phyloP scores from a whole-genome alignment of 2,329 filamentous ascomycete species.

The Aureobasidium namibiae region DNA sequence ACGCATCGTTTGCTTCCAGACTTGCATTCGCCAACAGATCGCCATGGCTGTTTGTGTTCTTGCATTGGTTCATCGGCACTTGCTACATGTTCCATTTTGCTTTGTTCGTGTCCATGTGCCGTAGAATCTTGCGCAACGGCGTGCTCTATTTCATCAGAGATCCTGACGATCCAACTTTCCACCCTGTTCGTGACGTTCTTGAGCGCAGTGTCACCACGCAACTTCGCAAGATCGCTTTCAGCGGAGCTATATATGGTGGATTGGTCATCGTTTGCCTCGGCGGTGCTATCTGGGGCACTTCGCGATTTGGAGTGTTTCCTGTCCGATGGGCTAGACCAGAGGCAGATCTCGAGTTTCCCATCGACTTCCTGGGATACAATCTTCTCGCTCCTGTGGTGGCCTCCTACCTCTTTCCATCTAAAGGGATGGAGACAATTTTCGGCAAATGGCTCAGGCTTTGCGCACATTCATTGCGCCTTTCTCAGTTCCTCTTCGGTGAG shows the following conservation, averaged over 20 bases:
- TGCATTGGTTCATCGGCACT: constrained; percentile 98
- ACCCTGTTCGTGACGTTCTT: constrained; percentile 91
- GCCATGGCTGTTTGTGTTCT: constrained; percentile 85
- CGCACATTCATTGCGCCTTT: constrained; percentile 69
- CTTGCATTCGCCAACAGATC: constrained; percentile 69
- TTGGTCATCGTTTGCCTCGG: constrained; percentile 88
- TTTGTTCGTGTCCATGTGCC: constrained; percentile 96
- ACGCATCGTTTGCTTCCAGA: constrained; percentile 67
- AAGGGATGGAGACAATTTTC: constrained; percentile 77
- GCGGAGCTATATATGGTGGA: constrained; percentile 88
- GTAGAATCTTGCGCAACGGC: constrained; percentile 91
- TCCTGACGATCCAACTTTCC: constrained; percentile 95
- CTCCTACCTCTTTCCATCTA: constrained; percentile 74
- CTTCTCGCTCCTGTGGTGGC: constrained; percentile 86
- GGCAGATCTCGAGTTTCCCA: constrained; percentile 85
- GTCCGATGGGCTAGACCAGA: constrained; percentile 92
- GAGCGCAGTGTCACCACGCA: constrained; percentile 89
- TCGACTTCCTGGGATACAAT: constrained; percentile 93
- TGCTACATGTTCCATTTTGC: constrained; percentile 99
- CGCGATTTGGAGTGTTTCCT: constrained; percentile 66
- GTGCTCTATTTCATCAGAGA: constrained; percentile 98
- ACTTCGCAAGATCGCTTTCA: constrained; percentile 91
- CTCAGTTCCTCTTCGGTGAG: constrained; percentile 88
- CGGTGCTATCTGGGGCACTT: constrained; percentile 89
- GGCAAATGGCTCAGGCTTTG: constrained; percentile 94